Conservation (phyloP, 108 stramenopile species). For the Nitzschia putrida region DNA sequence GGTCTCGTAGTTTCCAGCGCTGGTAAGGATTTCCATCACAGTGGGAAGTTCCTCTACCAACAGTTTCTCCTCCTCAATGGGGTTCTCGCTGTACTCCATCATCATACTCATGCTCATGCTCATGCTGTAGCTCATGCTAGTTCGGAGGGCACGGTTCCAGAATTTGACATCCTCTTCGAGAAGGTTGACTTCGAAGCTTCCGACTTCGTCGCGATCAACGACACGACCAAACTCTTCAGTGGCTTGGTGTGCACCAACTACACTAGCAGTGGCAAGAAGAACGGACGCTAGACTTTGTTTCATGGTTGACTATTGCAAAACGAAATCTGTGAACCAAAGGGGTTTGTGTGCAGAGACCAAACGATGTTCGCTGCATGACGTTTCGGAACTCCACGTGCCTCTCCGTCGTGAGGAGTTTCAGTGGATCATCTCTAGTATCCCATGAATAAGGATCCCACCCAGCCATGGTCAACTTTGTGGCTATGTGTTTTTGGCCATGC, state of each 20-base stretch:
- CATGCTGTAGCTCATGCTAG: constrained; percentile 13
- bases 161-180: neutral
- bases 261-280: no score
- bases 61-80: neutral
- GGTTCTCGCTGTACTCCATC: neutral
- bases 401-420: no score
- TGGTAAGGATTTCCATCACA: neutral
- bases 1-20: neutral
- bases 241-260: no score
- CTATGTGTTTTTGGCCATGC: no score
- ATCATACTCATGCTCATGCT: constrained; percentile 18
- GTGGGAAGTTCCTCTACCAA: neutral
- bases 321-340: neutral
- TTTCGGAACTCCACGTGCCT: no score
- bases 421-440: no score
- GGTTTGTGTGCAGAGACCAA: no score
- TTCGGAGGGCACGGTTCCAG: constrained; percentile 1
- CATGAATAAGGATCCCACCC: no score
- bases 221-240: neutral
- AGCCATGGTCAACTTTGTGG: no score
- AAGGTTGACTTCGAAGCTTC: neutral
- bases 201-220: neutral
- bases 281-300: neutral
- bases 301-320: neutral
- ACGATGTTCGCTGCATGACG: no score